These are phyloP conservation scores for Hyaloscypha bicolor DNA, from an alignment of 495 filamentous ascomycete genomes.

Conservation along the genomic window DNA sequence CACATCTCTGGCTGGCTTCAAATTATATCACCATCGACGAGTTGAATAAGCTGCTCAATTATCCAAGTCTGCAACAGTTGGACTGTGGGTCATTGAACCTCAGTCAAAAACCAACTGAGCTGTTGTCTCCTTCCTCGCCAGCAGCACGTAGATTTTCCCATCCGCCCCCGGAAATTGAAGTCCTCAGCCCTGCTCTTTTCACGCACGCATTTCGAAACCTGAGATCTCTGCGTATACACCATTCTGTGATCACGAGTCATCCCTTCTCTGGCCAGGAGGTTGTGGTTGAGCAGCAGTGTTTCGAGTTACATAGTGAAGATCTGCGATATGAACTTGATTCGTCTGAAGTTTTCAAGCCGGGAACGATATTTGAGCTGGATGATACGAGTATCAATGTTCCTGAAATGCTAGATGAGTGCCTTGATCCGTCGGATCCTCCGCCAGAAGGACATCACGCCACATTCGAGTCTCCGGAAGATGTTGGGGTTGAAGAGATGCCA, in stretches of 20 bases:
- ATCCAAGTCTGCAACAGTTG: slow-evolving; percentile 37
- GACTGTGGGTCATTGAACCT: slow-evolving; percentile 56
- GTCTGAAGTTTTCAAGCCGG: slow-evolving; percentile 13
- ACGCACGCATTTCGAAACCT: slow-evolving; percentile 46
- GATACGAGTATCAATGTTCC: slow-evolving; percentile 9
- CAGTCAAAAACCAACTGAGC: slow-evolving; percentile 43
- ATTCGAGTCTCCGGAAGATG: slow-evolving; percentile 28
- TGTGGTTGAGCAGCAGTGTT: slow-evolving; percentile 31
- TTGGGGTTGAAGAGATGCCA: not conserved
- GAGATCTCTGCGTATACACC: slow-evolving; percentile 58
- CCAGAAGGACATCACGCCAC: slow-evolving; percentile 16
- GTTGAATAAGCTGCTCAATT: slow-evolving; percentile 9
- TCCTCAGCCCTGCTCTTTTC: slow-evolving; percentile 25
- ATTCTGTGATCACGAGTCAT: slow-evolving; percentile 56
- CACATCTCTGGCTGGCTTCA: slow-evolving; percentile 17
- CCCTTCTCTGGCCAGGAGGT: slow-evolving; percentile 39
- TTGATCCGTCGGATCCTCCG: not conserved
- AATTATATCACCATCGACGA: slow-evolving; percentile 23
- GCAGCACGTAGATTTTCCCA: slow-evolving; percentile 22
- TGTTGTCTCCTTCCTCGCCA: slow-evolving; percentile 38
- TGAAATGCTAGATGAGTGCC: not conserved
- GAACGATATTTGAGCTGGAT: slow-evolving; percentile 23
- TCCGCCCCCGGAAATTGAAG: slow-evolving; percentile 17
- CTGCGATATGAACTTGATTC: slow-evolving; percentile 24
- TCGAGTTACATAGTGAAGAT: slow-evolving; percentile 27